Percentiles rank a stretch among this genome's conserved stretches.
Evolutionary conservation across 2,329 filamentous ascomycete genomes (phyloP).

Genomic region (Nannizzia gypsea): DNA sequence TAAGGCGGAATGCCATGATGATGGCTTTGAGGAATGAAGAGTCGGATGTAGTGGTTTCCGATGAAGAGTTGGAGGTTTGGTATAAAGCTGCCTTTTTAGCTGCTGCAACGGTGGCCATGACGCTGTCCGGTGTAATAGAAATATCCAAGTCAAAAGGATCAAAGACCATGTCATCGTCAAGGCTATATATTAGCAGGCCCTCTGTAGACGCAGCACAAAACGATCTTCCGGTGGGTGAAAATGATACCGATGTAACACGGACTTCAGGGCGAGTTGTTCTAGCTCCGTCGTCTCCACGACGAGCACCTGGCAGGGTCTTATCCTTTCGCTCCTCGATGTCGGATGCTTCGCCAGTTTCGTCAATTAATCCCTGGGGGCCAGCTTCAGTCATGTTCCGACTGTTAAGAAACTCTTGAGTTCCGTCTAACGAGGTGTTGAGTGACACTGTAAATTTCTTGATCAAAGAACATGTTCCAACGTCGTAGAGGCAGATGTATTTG

Average conservation of each 20-base stretch:
- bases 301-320: conserved; percentile 67
- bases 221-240: conserved; percentile 74
- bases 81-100: conserved; percentile 25
- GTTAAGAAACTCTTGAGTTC: conserved; percentile 94
- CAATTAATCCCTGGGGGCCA: conserved; percentile 70
- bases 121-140: conserved; percentile 78
- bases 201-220: conserved; percentile 96
- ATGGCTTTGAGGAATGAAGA: conserved; percentile 69
- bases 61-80: conserved; percentile 7
- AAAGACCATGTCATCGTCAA: conserved; percentile 74
- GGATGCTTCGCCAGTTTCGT: conserved; percentile 76
- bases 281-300: conserved; percentile 71
- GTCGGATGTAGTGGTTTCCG: conserved; percentile 48
- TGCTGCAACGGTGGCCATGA: conserved; percentile 56
- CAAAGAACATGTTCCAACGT: conserved; percentile 80
- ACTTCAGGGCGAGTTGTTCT: conserved; percentile 70
- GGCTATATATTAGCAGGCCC: conserved; percentile 81
- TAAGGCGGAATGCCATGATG: conserved; percentile 94
- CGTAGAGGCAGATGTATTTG: conserved; percentile 97
- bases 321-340: conserved; percentile 80
- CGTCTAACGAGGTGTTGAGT: conserved; percentile 87
- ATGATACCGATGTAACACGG: conserved; percentile 70
- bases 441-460: conserved; percentile 94
- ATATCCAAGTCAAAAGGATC: conserved; percentile 95
- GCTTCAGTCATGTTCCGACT: conserved; percentile 84